phyloP scores from a whole-genome alignment of 83 land plant species.

The Picea abies region DNA sequence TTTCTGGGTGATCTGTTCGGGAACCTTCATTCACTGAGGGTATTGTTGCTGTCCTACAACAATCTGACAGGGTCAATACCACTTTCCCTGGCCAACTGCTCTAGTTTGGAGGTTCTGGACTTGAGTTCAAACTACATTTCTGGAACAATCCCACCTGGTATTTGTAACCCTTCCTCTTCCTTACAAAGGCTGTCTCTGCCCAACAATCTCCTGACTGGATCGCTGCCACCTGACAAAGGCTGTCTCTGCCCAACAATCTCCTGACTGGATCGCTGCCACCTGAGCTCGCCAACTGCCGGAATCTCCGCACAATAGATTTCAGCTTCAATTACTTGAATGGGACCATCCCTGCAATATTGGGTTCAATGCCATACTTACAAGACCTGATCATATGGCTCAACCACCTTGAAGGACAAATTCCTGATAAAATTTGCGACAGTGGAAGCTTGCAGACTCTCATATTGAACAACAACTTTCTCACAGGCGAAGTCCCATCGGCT shows the following conservation, averaged over 20 bases:
- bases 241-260: too few relatives aligned
- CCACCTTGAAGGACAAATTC: slow-evolving; percentile 60
- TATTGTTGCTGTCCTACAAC: slow-evolving; percentile 49
- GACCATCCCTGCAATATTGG: slow-evolving; percentile 43
- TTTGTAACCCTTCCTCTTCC: slow-evolving; percentile 39
- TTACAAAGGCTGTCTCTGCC: slow-evolving; percentile 41
- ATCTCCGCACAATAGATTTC: slow-evolving; percentile 53
- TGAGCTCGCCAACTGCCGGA: slow-evolving; percentile 56
- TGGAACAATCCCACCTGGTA: slow-evolving; percentile 45
- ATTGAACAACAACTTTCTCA: slow-evolving; percentile 60
- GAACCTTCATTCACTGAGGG: slow-evolving; percentile 31
- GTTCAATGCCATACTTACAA: slow-evolving; percentile 46
- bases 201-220: slow-evolving; percentile 55
- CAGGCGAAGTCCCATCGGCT: slow-evolving; percentile 53
- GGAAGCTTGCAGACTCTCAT: slow-evolving; percentile 59
- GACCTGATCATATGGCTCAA: slow-evolving; percentile 75
- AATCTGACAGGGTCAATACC: slow-evolving; percentile 59
- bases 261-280: too few relatives aligned
- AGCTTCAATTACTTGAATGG: slow-evolving; percentile 68
- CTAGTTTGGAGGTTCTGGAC: slow-evolving; percentile 41
- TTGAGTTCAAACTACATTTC: slow-evolving; percentile 59
- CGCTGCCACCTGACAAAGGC: slow-evolving; percentile 46
- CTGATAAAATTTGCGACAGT: slow-evolving; percentile 54
- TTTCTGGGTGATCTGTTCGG: slow-evolving; percentile 37
- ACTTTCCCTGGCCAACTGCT: slow-evolving; percentile 41